phyloP scores from a whole-genome alignment of 2,329 filamentous ascomycete genomes.

The Aspergillus pseudonomiae region DNA sequence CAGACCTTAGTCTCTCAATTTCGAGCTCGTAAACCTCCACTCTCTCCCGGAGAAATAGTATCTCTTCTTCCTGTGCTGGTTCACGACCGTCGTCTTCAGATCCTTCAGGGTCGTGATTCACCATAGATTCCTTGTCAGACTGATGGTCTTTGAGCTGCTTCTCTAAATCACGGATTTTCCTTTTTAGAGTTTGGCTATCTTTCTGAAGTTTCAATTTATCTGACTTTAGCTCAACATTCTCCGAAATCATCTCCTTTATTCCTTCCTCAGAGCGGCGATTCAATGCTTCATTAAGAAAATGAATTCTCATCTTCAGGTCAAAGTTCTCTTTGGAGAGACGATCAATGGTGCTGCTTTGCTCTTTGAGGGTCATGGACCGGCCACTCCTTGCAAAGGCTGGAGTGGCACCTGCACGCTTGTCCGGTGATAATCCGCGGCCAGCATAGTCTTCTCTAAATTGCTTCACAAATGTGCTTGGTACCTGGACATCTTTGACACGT shows the following conservation, averaged over 20 bases:
- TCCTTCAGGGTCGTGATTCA: slow-evolving; percentile 44
- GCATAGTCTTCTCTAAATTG: slow-evolving; percentile 76
- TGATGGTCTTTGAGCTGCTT: slow-evolving; percentile 68
- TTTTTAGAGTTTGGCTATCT: slow-evolving; percentile 81
- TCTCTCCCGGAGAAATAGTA: slow-evolving; percentile 80
- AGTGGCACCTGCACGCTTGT: slow-evolving; percentile 58
- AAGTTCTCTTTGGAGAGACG: slow-evolving; percentile 97
- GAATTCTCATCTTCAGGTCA: slow-evolving; percentile 94
- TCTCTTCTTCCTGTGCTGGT: slow-evolving; percentile 74
- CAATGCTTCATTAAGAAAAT: slow-evolving; percentile 91
- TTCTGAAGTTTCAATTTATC: slow-evolving; percentile 85
- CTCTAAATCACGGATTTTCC: slow-evolving; percentile 83
- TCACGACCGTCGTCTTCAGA: slow-evolving; percentile 53
- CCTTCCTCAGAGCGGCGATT: slow-evolving; percentile 94
- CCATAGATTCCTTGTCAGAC: slow-evolving; percentile 48
- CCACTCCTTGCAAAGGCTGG: slow-evolving; percentile 58
- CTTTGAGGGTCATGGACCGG: slow-evolving; percentile 84
- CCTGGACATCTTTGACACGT: slow-evolving; percentile 85
- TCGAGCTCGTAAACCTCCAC: slow-evolving; percentile 82
- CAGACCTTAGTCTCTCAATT: slow-evolving; percentile 78
- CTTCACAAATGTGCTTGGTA: slow-evolving; percentile 83
- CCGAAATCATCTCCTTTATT: slow-evolving; percentile 96
- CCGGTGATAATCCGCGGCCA: slow-evolving; percentile 62
- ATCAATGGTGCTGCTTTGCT: slow-evolving; percentile 97
- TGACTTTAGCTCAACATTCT: slow-evolving; percentile 94